Evolutionary conservation across 768 basidiomycete species (phyloP).

Genomic region (Tricholoma hemisulphureum): DNA sequence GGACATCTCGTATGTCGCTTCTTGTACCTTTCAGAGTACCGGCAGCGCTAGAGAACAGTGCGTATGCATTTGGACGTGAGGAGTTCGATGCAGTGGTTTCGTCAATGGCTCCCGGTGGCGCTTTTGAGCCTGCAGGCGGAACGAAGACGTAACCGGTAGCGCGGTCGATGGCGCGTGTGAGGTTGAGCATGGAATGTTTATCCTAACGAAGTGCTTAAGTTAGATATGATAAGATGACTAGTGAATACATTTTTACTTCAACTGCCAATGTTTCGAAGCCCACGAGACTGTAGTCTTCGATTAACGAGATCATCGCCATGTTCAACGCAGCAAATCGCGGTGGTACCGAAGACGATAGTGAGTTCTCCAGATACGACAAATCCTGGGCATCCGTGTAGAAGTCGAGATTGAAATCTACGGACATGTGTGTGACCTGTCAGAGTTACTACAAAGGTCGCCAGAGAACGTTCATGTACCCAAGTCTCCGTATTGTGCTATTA

Average conservation of each 20-base stretch:
- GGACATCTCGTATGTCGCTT: conserved; percentile 69
- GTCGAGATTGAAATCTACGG: conserved; percentile 89
- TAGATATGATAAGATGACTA: not conserved
- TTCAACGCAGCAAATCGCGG: conserved; percentile 79
- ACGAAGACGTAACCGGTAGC: conserved; percentile 91
- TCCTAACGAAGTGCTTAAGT: conserved; percentile 50
- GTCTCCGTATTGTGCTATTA: conserved; percentile 88
- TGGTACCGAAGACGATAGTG: conserved; percentile 56
- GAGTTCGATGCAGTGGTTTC: conserved; percentile 36
- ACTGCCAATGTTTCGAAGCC: conserved; percentile 97
- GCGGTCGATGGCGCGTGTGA: conserved; percentile 81
- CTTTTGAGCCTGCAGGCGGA: conserved; percentile 41
- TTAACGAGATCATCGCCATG: conserved; percentile 85
- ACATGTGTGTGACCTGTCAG: conserved; percentile 1
- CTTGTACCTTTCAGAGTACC: conserved; percentile 49
- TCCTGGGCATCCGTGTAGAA: conserved; percentile 99
- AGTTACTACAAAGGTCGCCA: conserved; percentile 5
- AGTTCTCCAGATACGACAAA: conserved; percentile 79
- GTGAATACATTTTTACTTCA: conserved; percentile 53
- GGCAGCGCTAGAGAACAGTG: conserved; percentile 65
- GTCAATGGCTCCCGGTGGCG: conserved; percentile 37
- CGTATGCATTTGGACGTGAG: conserved; percentile 60
- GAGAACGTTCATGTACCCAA: conserved; percentile 55
- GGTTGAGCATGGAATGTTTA: conserved; percentile 90
- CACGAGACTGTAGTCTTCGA: conserved; percentile 91